Evolutionary conservation across 139 green algal genomes (phyloP), one percentile per base, ranked within the genome.

Genomic region (Desmodesmus armatus): DNA sequence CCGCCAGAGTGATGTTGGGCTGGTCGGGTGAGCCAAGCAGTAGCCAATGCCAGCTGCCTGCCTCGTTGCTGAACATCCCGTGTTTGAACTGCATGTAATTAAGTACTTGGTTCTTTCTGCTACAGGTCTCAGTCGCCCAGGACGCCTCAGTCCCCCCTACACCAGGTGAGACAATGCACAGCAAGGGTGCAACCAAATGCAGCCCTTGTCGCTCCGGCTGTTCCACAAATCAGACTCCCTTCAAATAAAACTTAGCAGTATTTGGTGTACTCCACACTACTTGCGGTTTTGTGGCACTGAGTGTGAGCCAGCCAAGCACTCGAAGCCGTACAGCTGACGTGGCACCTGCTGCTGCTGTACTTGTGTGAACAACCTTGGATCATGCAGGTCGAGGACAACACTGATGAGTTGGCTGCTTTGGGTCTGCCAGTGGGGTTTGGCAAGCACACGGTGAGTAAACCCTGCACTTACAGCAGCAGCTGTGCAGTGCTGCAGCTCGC

Each of bases 1-100:
- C 78, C 66, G 63, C 37, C 78, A 84, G n/a, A 44, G 11, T 15
- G 78, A 84, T 72, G 78, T 84, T n/a, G 78, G 78, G 2, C n/a
- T 84, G 23, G 78, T 84, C 62, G 78, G 78, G 63, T 84, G 55
- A 41, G 76, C 0, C 72, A 3, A 25, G 60, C 60, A 62, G 51
- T 62, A 3, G 21, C 21, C 21, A 19, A 27, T 62, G 51, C 51
- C 51, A 62, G 66, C 66, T 74, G 37, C 66, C 5, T 74, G 66
- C 66, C 3, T 62, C 17, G 19, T 19, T n/a, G n/a, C n/a, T n/a
- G n/a, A n/a, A n/a, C n/a, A n/a, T n/a, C n/a, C n/a, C n/a, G n/a
- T n/a, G 17, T 19, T 62, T 27, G 51, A 62, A 27, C 51, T 62
- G 51, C 51, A 62, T 62, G 51, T 62, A 17, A 62, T 7, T 37